These are phyloP conservation scores for Amanita pallidorosea DNA, from an alignment of 768 basidiomycete species.

Conservation along the genomic window DNA sequence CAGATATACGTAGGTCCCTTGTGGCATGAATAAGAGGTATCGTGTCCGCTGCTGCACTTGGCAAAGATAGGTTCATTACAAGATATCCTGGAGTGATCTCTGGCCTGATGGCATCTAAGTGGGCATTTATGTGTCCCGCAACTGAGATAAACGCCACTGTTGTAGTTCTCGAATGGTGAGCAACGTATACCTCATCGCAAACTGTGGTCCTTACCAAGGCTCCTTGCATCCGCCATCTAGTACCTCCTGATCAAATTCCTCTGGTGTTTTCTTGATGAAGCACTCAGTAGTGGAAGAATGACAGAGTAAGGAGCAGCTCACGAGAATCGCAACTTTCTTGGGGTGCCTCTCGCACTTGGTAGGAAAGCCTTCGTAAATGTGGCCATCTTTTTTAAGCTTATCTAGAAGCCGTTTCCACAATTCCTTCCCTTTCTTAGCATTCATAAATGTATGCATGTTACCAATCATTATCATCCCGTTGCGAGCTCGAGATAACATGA, in stretches of 20 bases:
- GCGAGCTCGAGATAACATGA: conserved; percentile 59
- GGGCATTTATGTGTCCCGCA: conserved; percentile 47
- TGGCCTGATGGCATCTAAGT: conserved; percentile 49
- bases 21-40: conserved; percentile 21
- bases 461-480: conserved; percentile 58
- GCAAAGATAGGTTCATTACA: conserved; percentile 28
- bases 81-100: conserved; percentile 40
- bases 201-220: conserved; percentile 37
- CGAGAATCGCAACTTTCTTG: conserved; percentile 24
- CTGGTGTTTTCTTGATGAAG: conserved; percentile 13
- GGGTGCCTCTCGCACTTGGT: conserved; percentile 48
- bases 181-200: not conserved
- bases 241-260: conserved; percentile 37
- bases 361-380: conserved; percentile 53
- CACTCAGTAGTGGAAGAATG: not conserved
- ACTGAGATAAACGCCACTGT: conserved; percentile 35
- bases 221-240: conserved; percentile 56
- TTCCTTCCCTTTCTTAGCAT: conserved; percentile 36
- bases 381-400: conserved; percentile 26
- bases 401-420: conserved; percentile 42
- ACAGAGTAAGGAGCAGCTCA: not conserved
- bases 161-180: not conserved
- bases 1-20: conserved; percentile 27
- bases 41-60: conserved; percentile 37
- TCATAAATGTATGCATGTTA: conserved; percentile 46